phyloP scores from a whole-genome alignment of 495 filamentous ascomycete genomes.

The Penicillium atrosanguineum region DNA sequence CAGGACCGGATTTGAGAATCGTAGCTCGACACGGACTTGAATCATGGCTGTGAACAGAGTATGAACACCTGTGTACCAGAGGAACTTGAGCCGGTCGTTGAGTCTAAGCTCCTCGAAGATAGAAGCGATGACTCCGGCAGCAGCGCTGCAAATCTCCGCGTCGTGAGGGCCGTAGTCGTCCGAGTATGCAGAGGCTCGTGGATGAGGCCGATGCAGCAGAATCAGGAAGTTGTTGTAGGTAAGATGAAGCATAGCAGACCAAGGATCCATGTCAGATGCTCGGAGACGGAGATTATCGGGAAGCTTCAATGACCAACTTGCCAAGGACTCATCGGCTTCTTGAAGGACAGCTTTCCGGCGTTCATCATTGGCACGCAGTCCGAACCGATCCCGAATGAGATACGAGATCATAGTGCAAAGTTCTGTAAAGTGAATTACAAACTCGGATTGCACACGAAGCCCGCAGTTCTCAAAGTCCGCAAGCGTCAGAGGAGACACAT shows the following conservation, averaged over 20 bases:
- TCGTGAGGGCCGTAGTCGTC: conserved; percentile 46
- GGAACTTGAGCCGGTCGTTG: conserved; percentile 47
- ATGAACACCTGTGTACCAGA: conserved; percentile 49
- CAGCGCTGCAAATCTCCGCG: conserved; percentile 46
- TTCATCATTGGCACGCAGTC: conserved; percentile 37
- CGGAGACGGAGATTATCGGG: conserved; percentile 44
- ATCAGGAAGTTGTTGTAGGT: conserved; percentile 53
- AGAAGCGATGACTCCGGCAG: conserved; percentile 46
- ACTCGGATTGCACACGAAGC: conserved; percentile 39
- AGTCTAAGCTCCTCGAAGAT: conserved; percentile 49
- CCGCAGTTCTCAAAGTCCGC: conserved; percentile 51
- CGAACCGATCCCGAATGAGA: conserved; percentile 43
- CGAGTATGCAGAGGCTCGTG: conserved; percentile 42
- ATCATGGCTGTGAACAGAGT: conserved; percentile 51
- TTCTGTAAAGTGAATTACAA: conserved; percentile 45
- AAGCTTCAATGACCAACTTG: conserved; percentile 45
- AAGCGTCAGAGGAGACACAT: conserved; percentile 40
- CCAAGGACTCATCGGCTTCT: conserved; percentile 45
- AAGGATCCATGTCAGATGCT: conserved; percentile 46
- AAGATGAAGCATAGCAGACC: conserved; percentile 49
- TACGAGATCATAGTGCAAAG: conserved; percentile 48
- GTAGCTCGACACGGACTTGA: conserved; percentile 48
- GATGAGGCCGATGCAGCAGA: conserved; percentile 48
- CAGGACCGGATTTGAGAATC: conserved; percentile 48
- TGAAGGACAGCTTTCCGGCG: conserved; percentile 42